A percentile compares a stretch with the other conserved stretches of the same genome.
phyloP scores from a whole-genome alignment of 1,284 basidiomycete species.

The Baeospora myosura region DNA sequence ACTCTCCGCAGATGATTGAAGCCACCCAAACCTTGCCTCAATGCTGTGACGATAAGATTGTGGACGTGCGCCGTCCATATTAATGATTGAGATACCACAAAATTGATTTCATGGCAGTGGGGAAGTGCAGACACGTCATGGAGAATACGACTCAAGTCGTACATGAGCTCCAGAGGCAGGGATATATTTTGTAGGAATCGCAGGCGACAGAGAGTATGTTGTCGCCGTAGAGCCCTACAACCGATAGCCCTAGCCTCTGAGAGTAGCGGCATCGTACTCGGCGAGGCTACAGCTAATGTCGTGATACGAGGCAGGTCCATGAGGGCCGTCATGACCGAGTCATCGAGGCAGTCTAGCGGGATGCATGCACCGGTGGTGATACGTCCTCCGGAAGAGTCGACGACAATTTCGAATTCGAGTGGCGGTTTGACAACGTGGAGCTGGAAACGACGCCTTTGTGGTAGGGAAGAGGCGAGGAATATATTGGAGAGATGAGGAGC shows the following conservation, averaged over 20 bases:
- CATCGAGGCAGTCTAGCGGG: background rate
- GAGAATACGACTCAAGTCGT: background rate
- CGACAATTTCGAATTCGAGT: background rate
- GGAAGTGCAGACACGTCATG: background rate
- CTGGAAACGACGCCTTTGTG: background rate
- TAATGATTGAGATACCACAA: background rate
- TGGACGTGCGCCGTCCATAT: background rate
- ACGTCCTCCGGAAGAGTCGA: background rate
- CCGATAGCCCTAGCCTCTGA: background rate
- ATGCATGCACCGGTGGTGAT: background rate
- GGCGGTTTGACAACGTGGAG: background rate
- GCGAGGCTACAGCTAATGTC: background rate
- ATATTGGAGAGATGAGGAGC: too few species aligned
- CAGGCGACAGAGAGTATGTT: too few species aligned
- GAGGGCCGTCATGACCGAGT: background rate
- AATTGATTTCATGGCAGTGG: background rate
- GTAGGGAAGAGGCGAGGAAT: background rate
- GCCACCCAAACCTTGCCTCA: background rate
- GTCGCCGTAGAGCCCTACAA: background rate
- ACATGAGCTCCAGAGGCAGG: background rate
- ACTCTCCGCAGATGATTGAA: background rate
- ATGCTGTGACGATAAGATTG: background rate
- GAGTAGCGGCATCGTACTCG: background rate
- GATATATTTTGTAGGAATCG: background rate
- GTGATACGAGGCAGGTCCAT: background rate